These are phyloP conservation scores for Cardamine resedifolia DNA, from an alignment of 345 rosid genomes.

Conservation along the genomic window DNA sequence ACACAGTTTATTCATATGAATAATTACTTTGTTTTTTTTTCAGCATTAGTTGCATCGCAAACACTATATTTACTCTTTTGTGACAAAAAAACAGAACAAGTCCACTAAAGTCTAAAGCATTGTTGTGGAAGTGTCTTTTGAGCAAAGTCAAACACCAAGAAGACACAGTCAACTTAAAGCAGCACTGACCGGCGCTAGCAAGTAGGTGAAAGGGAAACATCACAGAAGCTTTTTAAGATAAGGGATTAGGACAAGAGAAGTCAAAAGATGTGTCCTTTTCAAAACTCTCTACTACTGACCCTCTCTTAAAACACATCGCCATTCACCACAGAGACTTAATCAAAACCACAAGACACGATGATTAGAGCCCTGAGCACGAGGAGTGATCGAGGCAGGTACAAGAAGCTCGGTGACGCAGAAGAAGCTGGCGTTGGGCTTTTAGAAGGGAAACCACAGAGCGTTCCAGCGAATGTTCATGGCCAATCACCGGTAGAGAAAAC, in stretches of 20 bases:
- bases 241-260: slow-evolving; percentile 30
- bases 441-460: slow-evolving; percentile 20
- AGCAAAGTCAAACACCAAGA: slow-evolving; percentile 5
- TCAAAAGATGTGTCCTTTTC: slow-evolving; percentile 37
- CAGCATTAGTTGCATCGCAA: neutral
- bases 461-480: neutral
- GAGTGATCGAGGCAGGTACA: slow-evolving; percentile 45
- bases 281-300: slow-evolving; percentile 8
- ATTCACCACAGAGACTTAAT: neutral
- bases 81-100: neutral
- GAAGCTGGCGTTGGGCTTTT: slow-evolving; percentile 22
- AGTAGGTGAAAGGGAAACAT: slow-evolving; percentile 21
- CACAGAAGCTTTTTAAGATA: neutral
- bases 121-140: neutral
- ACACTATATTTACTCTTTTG: neutral
- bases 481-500: slow-evolving; percentile 31
- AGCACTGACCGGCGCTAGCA: slow-evolving; percentile 10
- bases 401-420: slow-evolving; percentile 43
- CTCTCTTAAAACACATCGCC: slow-evolving; percentile 1
- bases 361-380: slow-evolving; percentile 68
- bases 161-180: slow-evolving; percentile 22
- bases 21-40: neutral
- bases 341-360: slow-evolving; percentile 41
- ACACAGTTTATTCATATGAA: slow-evolving; percentile 50
- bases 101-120: slow-evolving; percentile 3